Base-by-base conservation (phyloP, 1,284 basidiomycete species). In the Rhodotorula sp. region DNA sequence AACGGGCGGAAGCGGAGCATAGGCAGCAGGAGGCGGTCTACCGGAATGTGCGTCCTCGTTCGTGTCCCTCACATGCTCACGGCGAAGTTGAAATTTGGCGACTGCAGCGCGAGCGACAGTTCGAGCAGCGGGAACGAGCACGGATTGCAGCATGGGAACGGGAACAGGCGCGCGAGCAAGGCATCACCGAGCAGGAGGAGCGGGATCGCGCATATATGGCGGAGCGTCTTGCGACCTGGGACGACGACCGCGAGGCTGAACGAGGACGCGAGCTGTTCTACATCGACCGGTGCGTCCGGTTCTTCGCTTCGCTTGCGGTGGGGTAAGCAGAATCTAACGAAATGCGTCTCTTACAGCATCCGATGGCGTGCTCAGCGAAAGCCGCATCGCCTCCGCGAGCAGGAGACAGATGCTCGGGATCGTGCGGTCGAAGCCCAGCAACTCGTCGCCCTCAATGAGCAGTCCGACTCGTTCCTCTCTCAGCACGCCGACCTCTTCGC, bases 381-480 rank as follows among this genome's bases (percentile, higher is more conserved):
- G 22, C 67, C 76, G 6, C 57, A 76, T n/a, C 71, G 77, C 13
- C 58, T 70, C 24, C 72, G 78, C 9, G 78, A 79, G 68, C 64
- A 72, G 30, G 77, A 79, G 37, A 71, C 72, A 9, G 78, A 79
- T 60, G 69, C 71, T 6, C 73, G 75, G n/a, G 78, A 79, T 59
- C 73, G 76, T 18, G 68, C 74, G n/a, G 34, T 71, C 37, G 78
- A 79, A 62, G 67, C 67, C 5, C 72, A 76, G 56, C 72, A 79
- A 50, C 65, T 76, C n/a, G 78, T 76, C n/a, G 62, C 68, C 11
- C 62, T 78, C 47, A 53, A 67, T 15, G 77, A 76, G 55, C 75
- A 76, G 52, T 76, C 76, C 5, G 78, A 79, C 46, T 76, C 72
- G 24, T 79, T 79, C 75, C 71, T 79, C 47, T 71, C 72, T 16